Conservation (phyloP, 139 green algal species). For the Pycnococcus provasolii region DNA sequence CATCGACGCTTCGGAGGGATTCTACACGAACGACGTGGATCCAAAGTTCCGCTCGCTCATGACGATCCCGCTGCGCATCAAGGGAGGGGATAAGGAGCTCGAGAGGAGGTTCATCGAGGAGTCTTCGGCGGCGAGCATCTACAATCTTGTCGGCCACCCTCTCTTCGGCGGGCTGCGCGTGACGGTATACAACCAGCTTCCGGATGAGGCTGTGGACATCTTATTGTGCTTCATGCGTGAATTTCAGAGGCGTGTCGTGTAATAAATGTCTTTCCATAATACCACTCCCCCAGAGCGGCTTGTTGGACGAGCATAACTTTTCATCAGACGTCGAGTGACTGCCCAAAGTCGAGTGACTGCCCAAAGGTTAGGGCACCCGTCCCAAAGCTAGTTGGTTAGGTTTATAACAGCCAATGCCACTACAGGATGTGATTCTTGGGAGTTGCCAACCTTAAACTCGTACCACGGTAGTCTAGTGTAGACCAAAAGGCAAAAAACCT, state of each 20-base stretch:
- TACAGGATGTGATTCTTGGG: too few relatives aligned
- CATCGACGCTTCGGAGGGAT: conserved; percentile 26
- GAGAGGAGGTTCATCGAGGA: conserved; percentile 25
- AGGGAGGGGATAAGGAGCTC: conserved; percentile 6
- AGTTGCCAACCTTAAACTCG: too few relatives aligned
- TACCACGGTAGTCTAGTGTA: too few relatives aligned
- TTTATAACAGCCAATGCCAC: too few relatives aligned
- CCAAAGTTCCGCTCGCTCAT: conserved; percentile 23
- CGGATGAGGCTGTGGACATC: conserved; percentile 23
- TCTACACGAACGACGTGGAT: conserved; percentile 27
- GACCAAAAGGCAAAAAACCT: too few relatives aligned
- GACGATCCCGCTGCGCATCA: conserved; percentile 28
- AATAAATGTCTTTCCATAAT: too few relatives aligned
- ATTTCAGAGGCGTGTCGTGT: conserved; percentile 12
- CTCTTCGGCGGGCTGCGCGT: conserved; percentile 23
- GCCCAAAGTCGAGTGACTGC: too few relatives aligned
- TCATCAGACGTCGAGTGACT: too few relatives aligned
- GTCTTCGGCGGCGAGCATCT: conserved; percentile 15
- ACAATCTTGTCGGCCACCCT: conserved; percentile 28
- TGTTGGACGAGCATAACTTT: too few relatives aligned
- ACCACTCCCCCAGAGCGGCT: too few relatives aligned
- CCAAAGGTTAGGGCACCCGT: too few relatives aligned
- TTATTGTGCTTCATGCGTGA: conserved; percentile 26
- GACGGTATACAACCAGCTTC: conserved; percentile 32
- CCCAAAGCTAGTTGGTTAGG: too few relatives aligned